A percentile compares a stretch with the other conserved stretches of the same genome.
Evolutionary conservation across 2,329 filamentous ascomycete species (phyloP).

Genomic region (Penicillium sp.): DNA sequence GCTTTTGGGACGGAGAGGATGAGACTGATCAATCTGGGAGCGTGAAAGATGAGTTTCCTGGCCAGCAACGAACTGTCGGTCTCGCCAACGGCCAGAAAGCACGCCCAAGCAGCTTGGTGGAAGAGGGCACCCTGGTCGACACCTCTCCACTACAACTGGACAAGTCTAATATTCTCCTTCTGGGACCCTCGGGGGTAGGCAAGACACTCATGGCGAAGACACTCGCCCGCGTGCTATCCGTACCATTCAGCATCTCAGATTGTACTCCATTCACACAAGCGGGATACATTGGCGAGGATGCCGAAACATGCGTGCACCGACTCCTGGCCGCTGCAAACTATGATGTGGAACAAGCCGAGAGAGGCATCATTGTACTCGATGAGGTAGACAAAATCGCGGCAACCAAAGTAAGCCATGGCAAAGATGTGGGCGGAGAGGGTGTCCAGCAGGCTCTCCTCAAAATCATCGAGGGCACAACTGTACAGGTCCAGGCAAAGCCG

Average conservation of each 20-base stretch:
- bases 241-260: slow-evolving; percentile 91
- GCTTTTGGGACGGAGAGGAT: no score
- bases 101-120: slow-evolving; percentile 18
- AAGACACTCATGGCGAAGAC: slow-evolving; percentile 94
- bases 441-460: slow-evolving; percentile 94
- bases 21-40: neutral
- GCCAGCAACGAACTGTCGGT: slow-evolving; percentile 51
- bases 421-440: slow-evolving; percentile 92
- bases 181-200: slow-evolving; percentile 89
- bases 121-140: slow-evolving; percentile 46
- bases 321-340: slow-evolving; percentile 87
- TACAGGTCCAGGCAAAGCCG: slow-evolving; percentile 81
- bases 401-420: slow-evolving; percentile 77
- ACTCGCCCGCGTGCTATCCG: slow-evolving; percentile 82
- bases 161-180: slow-evolving; percentile 87
- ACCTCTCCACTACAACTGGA: slow-evolving; percentile 67
- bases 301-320: slow-evolving; percentile 89
- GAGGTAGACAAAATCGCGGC: slow-evolving; percentile 97
- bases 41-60: slow-evolving; percentile 54
- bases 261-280: slow-evolving; percentile 95
- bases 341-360: slow-evolving; percentile 74
- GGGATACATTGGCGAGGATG: slow-evolving; percentile 95
- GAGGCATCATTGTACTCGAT: slow-evolving; percentile 90
- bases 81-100: slow-evolving; percentile 26
- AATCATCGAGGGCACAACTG: slow-evolving; percentile 89